Evolutionary conservation across 2,329 filamentous ascomycete genomes (phyloP), one percentile per base, ranked within the genome.

Genomic region (Nothopassalora personata): DNA sequence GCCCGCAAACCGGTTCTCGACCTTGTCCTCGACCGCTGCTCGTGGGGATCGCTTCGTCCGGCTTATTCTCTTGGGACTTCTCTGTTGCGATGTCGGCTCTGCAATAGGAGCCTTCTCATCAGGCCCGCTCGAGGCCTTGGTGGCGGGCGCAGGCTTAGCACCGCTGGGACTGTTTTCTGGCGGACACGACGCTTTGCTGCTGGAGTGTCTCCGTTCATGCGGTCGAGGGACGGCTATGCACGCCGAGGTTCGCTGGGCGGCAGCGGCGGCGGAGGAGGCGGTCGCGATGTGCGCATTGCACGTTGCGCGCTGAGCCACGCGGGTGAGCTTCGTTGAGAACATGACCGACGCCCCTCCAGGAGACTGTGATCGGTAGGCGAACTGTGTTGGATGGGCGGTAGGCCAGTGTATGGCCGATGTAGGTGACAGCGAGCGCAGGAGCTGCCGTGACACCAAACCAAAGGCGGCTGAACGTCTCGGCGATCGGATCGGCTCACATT

Each of bases 121-220:
- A 15, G 60, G 54, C 8, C 55, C 54, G 23, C 54, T 33, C 18
- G 62, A 55, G 15, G 64, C 66, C 56, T 68, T 68, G 11, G 68
- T 66, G 7, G 66, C 64, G 5, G 67, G 60, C 8, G 68, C 66
- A 34, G 69, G 61, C 64, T 72, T 72, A 19, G 60, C 59, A 51
- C 64, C 65, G 47, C 64, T 67, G 27, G 64, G 47, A 43, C 61
- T 66, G 63, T 66, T 70, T 60, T 71, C 70, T 23, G 78, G 76
- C 7, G 78, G 77, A 65, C 75, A 77, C 60, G 77, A 79, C 23
- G 79, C 73, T 68, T 81, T 81, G 55, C 79, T 81, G 50, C 76
- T 79, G 19, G 77, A 80, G 47, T 76, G 72, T 65, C 80, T 77
- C 59, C 79, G 76, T 64, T 81, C 78, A 68, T 80, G 79, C 47